Evolutionary conservation across 805 yeast species (phyloP).

Genomic region (Myxozyma geophila): DNA sequence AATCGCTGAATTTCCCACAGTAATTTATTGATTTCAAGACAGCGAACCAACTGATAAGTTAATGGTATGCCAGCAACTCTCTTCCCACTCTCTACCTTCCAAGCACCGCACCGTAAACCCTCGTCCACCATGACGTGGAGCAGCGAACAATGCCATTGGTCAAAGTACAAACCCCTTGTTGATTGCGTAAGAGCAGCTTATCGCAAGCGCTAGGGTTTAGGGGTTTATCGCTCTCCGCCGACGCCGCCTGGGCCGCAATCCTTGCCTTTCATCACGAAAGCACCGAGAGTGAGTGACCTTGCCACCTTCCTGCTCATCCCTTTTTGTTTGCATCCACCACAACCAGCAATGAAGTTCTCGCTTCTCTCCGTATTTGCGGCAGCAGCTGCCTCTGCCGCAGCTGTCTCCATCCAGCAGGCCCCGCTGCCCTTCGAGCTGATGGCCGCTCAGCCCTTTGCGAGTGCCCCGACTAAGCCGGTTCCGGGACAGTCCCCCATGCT

Average conservation of each 20-base stretch:
- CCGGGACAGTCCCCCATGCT: constrained; percentile 90
- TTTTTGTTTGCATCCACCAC: neutral
- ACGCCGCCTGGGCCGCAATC: neutral
- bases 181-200: neutral
- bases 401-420: constrained; percentile 18
- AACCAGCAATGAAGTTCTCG: constrained; percentile 10
- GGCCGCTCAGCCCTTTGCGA: constrained; percentile 1
- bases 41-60: too few species aligned
- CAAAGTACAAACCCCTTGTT: neutral
- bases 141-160: neutral
- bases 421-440: constrained; percentile 27
- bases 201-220: neutral
- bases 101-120: too few species aligned
- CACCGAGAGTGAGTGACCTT: neutral
- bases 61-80: too few species aligned
- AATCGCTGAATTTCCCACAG: too few species aligned
- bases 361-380: constrained; percentile 7
- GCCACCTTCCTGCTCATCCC: constrained; percentile 7
- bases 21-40: too few species aligned
- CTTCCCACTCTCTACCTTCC: too few species aligned
- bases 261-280: neutral
- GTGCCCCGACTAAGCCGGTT: constrained; percentile 54
- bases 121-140: neutral
- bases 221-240: neutral
- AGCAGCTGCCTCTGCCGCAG: constrained; percentile 12